phyloP scores from a whole-genome alignment of 176 grass and related monocot species.

The Aegilops umbellulata region DNA sequence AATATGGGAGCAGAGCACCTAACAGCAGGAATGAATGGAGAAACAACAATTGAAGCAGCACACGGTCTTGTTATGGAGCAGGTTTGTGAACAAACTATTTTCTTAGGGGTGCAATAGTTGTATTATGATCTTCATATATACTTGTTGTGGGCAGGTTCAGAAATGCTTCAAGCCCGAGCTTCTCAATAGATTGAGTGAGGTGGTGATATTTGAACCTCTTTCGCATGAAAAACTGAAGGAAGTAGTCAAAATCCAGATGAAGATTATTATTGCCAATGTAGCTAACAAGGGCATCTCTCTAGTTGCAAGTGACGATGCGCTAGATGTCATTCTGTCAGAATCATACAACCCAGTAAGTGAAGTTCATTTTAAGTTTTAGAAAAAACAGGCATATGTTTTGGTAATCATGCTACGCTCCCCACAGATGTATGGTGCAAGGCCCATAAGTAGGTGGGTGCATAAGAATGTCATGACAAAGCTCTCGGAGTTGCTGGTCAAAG shows the following conservation, averaged over 20 bases:
- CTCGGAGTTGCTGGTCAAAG: neutral
- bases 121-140: neutral
- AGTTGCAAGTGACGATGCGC: neutral
- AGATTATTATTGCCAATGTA: neutral
- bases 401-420: neutral
- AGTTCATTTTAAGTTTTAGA: neutral
- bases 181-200: slow-evolving; percentile 9
- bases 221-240: slow-evolving; percentile 6
- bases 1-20: slow-evolving; percentile 3
- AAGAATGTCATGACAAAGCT: slow-evolving; percentile 9
- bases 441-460: slow-evolving; percentile 7
- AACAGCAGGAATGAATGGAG: neutral
- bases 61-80: neutral
- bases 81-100: neutral
- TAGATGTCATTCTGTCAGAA: neutral
- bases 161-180: slow-evolving; percentile 13
- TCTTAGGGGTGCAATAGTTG: neutral
- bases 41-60: neutral
- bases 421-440: neutral
- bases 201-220: slow-evolving; percentile 11
- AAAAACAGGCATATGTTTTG: neutral
- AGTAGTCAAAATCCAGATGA: neutral
- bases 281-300: slow-evolving; percentile 13
- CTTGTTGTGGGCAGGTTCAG: neutral
- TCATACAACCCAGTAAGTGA: slow-evolving; percentile 2